Conservation (phyloP, 345 rosid genomes). For the Euphorbia pulcherrima region DNA sequence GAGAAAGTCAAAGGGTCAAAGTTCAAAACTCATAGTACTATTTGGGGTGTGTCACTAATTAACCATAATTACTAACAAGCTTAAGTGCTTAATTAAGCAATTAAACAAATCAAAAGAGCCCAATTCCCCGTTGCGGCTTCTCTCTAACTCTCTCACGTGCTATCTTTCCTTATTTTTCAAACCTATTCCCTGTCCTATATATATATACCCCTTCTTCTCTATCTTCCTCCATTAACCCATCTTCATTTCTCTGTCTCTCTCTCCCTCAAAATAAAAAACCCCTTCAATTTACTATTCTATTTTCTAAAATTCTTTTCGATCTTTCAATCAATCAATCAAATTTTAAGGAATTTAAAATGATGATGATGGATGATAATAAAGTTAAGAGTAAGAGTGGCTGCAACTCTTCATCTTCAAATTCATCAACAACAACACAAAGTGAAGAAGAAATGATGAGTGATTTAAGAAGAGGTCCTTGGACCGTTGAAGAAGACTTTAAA, state of each 20-base stretch:
- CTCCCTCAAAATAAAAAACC: not conserved
- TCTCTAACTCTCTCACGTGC: conserved; percentile 27
- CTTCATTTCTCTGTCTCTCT: conserved; percentile 21
- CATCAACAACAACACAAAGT: conserved; percentile 23
- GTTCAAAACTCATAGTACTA: conserved; percentile 16
- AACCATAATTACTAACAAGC: conserved; percentile 15
- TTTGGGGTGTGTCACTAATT: conserved; percentile 3
- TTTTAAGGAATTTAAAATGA: conserved; percentile 14
- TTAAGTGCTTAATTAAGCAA: conserved; percentile 25
- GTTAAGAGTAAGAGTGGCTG: conserved; percentile 11
- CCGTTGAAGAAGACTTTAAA: conserved; percentile 67
- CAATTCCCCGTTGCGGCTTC: conserved; percentile 39
- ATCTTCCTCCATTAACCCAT: conserved; percentile 41
- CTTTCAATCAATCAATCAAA: conserved; percentile 24
- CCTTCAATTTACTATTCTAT: not conserved
- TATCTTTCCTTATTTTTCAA: conserved; percentile 22
- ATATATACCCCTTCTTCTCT: conserved; percentile 39
- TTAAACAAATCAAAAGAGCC: conserved; percentile 18
- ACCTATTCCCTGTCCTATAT: conserved; percentile 26
- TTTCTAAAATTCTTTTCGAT: conserved; percentile 15
- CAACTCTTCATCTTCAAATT: conserved; percentile 12
- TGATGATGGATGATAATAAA: conserved; percentile 43
- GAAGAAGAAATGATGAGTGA: conserved; percentile 40
- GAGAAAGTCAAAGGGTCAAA: conserved; percentile 47
- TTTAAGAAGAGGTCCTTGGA: conserved; percentile 91